A percentile compares a stretch with the other conserved stretches of the same genome.
Evolutionary conservation across 345 rosid genomes (phyloP).

Genomic region (Eucalyptus globulus): DNA sequence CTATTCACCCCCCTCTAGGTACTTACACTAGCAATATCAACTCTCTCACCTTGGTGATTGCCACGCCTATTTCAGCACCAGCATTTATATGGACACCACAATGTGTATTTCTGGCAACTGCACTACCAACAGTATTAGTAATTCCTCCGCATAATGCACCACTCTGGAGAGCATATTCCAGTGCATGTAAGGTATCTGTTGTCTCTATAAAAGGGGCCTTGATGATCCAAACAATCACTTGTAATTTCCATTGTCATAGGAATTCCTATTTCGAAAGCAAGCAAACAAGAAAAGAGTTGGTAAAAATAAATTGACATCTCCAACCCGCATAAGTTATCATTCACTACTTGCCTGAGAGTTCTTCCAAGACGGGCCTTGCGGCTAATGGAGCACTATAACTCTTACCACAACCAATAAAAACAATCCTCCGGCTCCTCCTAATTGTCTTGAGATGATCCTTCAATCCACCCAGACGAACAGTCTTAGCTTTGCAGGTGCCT

Average conservation of each 20-base stretch:
- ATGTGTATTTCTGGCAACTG: conserved; percentile 81
- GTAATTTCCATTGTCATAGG: conserved; percentile 99
- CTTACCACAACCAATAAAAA: conserved; percentile 92
- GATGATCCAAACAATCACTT: conserved; percentile 86
- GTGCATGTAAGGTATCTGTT: conserved; percentile 79
- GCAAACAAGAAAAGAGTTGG: not conserved
- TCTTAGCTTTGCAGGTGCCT: too few species aligned
- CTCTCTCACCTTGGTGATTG: conserved; percentile 89
- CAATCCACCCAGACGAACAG: too few species aligned
- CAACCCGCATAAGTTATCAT: not conserved
- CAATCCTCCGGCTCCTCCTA: conserved; percentile 25
- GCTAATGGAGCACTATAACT: conserved; percentile 97
- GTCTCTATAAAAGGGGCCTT: conserved; percentile 97
- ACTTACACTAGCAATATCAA: too few species aligned
- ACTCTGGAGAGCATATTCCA: conserved; percentile 76
- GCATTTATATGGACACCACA: conserved; percentile 96
- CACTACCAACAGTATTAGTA: conserved; percentile 97
- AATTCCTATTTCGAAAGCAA: conserved; percentile 30
- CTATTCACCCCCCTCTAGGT: too few species aligned
- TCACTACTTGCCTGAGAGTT: conserved; percentile 65
- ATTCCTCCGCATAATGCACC: conserved; percentile 93
- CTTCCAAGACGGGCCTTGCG: conserved; percentile 88
- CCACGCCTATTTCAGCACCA: conserved; percentile 95
- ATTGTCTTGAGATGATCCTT: too few species aligned
- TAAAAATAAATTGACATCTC: not conserved